These are phyloP conservation scores for Penicillium malachiteum DNA, from an alignment of 495 filamentous ascomycete species.

Conservation along the genomic window DNA sequence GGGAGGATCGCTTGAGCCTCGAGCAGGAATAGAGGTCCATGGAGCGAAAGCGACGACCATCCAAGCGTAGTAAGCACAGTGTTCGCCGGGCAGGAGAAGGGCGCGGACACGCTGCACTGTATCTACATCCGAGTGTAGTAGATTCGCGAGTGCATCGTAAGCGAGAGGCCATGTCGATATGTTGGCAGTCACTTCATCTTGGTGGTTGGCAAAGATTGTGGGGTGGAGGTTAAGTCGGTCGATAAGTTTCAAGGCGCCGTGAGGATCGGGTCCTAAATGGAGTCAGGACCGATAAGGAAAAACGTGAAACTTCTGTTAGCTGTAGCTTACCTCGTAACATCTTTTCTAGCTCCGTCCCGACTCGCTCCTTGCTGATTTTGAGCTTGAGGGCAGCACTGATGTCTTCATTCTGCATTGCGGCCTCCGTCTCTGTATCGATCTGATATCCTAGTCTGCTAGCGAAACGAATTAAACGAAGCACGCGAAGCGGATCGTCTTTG, in stretches of 20 bases:
- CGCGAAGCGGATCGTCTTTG: slow-evolving; percentile 86
- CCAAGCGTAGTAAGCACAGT: slow-evolving; percentile 72
- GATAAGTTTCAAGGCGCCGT: slow-evolving; percentile 66
- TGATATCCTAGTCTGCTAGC: slow-evolving; percentile 77
- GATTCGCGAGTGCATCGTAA: slow-evolving; percentile 36
- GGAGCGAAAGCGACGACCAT: slow-evolving; percentile 70
- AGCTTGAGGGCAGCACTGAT: slow-evolving; percentile 74
- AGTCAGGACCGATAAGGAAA: not conserved
- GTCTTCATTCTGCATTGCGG: slow-evolving; percentile 69
- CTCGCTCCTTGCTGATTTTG: slow-evolving; percentile 90
- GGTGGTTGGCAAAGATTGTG: slow-evolving; percentile 66
- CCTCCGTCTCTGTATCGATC: slow-evolving; percentile 66
- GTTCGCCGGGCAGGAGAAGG: slow-evolving; percentile 55
- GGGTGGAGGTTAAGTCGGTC: slow-evolving; percentile 72
- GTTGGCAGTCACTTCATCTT: slow-evolving; percentile 48
- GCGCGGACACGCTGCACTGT: slow-evolving; percentile 33
- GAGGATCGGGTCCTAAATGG: slow-evolving; percentile 64
- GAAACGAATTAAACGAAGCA: slow-evolving; percentile 88
- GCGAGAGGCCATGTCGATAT: slow-evolving; percentile 40
- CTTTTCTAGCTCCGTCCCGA: slow-evolving; percentile 82
- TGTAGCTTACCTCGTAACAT: slow-evolving; percentile 69
- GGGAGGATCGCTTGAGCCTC: slow-evolving; percentile 26
- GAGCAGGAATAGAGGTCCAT: slow-evolving; percentile 62
- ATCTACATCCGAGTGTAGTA: slow-evolving; percentile 23
- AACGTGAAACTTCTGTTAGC: too few relatives aligned